Percentiles rank a stretch among this genome's conserved stretches.
These are phyloP conservation scores for Paraconiothyrium sp. DNA, from an alignment of 2,329 filamentous ascomycete species.

Conservation along the genomic window DNA sequence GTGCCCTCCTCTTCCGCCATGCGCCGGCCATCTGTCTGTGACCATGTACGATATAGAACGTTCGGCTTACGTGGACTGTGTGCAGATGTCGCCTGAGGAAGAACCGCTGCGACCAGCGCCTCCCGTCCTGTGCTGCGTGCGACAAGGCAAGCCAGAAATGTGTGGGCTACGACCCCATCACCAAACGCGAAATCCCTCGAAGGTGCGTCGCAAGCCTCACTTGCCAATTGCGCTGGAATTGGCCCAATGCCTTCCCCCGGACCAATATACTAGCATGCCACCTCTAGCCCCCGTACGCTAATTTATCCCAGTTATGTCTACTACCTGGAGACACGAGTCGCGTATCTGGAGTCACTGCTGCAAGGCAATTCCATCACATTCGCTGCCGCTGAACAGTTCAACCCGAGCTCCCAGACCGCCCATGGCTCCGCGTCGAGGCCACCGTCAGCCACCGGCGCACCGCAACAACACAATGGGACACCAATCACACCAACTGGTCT, in stretches of 20 bases:
- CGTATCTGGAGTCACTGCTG: conserved; percentile 82
- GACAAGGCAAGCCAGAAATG: conserved; percentile 92
- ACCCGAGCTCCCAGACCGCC: conserved; percentile 50
- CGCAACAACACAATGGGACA: conserved; percentile 35
- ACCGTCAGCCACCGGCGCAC: conserved; percentile 19
- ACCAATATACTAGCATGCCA: not conserved
- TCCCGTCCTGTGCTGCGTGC: conserved; percentile 90
- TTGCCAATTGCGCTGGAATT: conserved; percentile 6
- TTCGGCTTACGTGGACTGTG: conserved; percentile 12
- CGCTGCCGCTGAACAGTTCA: conserved; percentile 73
- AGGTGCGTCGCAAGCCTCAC: conserved; percentile 54
- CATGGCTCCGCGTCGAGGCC: conserved; percentile 43
- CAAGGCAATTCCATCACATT: conserved; percentile 74
- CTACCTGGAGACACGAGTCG: conserved; percentile 88
- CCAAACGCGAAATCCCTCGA: conserved; percentile 92
- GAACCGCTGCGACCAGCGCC: conserved; percentile 92
- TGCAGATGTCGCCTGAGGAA: conserved; percentile 80
- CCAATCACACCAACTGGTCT: conserved; percentile 26
- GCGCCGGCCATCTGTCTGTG: not conserved
- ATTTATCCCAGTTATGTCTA: conserved; percentile 77
- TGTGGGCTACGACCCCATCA: conserved; percentile 95
- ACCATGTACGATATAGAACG: not conserved
- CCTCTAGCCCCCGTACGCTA: conserved; percentile 20
- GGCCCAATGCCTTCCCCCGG: conserved; percentile 11
- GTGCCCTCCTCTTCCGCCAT: not conserved